phyloP scores from a whole-genome alignment of 805 yeast species.

The Saccharomyces kudriavzevii region DNA sequence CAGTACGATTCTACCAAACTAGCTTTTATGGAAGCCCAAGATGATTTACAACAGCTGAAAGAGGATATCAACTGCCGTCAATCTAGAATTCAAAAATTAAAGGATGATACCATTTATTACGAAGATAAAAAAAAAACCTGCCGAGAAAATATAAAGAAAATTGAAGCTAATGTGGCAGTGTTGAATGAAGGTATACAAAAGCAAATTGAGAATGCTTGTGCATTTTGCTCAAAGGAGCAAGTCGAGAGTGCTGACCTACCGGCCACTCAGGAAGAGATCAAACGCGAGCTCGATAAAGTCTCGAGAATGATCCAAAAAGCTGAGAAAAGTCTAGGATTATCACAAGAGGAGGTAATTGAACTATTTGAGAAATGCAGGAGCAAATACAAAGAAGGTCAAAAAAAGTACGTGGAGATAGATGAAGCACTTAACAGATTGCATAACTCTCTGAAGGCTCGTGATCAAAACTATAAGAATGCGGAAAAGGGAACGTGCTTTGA shows the following conservation, averaged over 20 bases:
- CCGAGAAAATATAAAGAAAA: slow-evolving; percentile 15
- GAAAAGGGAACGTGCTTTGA: slow-evolving; percentile 37
- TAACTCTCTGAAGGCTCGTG: slow-evolving; percentile 38
- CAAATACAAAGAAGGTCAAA: slow-evolving; percentile 36
- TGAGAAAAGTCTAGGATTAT: slow-evolving; percentile 45
- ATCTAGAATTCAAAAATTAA: slow-evolving; percentile 16
- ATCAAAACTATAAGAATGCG: slow-evolving; percentile 35
- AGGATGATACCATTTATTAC: slow-evolving; percentile 21
- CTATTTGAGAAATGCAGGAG: slow-evolving; percentile 39
- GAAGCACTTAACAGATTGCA: slow-evolving; percentile 26
- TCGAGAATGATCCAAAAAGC: slow-evolving; percentile 42
- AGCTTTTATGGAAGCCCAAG: slow-evolving; percentile 5
- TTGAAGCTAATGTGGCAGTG: slow-evolving; percentile 21
- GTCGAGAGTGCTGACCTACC: slow-evolving; percentile 34
- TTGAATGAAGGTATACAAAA: slow-evolving; percentile 25
- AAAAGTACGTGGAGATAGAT: slow-evolving; percentile 33
- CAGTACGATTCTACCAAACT: slow-evolving; percentile 13
- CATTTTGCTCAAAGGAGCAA: slow-evolving; percentile 42
- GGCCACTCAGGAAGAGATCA: slow-evolving; percentile 41
- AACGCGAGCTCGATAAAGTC: slow-evolving; percentile 40
- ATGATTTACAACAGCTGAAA: slow-evolving; percentile 11
- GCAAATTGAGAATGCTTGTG: slow-evolving; percentile 28
- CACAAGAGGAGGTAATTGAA: slow-evolving; percentile 47
- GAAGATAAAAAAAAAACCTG: slow-evolving; percentile 14
- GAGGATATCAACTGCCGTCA: slow-evolving; percentile 11